phyloP scores from a whole-genome alignment of 495 filamentous ascomycete species.

The Hypoxylon subgilvum region DNA sequence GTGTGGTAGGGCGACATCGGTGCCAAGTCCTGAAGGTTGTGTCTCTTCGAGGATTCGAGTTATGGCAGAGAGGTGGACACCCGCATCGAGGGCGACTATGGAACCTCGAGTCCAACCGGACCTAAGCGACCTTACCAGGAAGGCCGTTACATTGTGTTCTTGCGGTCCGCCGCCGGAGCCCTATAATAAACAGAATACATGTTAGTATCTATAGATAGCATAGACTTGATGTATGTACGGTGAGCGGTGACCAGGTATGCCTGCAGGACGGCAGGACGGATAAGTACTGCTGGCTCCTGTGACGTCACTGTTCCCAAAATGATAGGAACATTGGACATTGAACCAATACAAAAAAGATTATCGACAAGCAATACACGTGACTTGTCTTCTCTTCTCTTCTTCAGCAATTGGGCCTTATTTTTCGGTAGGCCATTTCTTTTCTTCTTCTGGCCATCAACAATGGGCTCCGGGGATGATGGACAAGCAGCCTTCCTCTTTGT shows the following conservation, averaged over 20 bases:
- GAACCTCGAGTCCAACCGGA: constrained; percentile 80
- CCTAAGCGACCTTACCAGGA: constrained; percentile 82
- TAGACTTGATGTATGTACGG: no score
- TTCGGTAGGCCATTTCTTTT: no score
- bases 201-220: constrained; percentile 39
- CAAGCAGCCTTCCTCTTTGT: no score
- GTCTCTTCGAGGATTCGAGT: constrained; percentile 66
- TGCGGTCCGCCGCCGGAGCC: constrained; percentile 88
- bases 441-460: background rate
- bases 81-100: constrained; percentile 87
- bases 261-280: background rate
- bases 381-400: constrained; percentile 1
- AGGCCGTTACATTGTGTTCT: constrained; percentile 86
- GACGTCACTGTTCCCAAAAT: constrained; percentile 22
- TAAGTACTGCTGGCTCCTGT: constrained; percentile 12
- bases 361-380: constrained; percentile 29
- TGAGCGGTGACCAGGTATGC: background rate
- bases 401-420: no score
- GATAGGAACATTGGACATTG: background rate
- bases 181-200: constrained; percentile 54
- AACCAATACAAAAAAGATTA: constrained; percentile 1
- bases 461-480: background rate
- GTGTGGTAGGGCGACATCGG: constrained; percentile 40
- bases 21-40: constrained; percentile 53
- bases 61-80: constrained; percentile 85